Conservation (phyloP, 1,284 basidiomycete species). For the Phaffia rhodozyma region DNA sequence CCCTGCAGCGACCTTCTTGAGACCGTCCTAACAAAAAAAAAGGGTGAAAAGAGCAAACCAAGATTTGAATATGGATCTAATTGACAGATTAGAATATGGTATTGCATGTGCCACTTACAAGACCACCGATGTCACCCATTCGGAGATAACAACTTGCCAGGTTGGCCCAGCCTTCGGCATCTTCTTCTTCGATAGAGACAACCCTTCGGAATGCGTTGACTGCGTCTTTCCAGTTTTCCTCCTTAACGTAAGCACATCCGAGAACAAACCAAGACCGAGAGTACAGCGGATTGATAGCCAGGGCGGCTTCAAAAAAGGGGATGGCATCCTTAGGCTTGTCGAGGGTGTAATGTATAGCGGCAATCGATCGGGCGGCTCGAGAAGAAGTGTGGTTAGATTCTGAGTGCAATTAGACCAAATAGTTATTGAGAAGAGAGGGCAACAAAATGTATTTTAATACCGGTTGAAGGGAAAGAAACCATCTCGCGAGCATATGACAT, state of each 20-base stretch:
- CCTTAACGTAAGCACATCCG: conserved; percentile 72
- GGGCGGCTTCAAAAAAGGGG: conserved; percentile 56
- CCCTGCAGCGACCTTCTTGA: conserved; percentile 25
- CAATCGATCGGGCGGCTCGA: conserved; percentile 81
- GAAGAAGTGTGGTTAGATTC: conserved; percentile 67
- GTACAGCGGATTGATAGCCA: conserved; percentile 77
- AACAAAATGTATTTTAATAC: no score
- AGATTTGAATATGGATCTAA: not conserved
- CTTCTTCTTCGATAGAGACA: conserved; percentile 85
- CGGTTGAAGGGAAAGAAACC: not conserved
- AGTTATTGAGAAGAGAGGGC: not conserved
- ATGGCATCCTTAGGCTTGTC: conserved; percentile 54
- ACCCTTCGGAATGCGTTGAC: conserved; percentile 74
- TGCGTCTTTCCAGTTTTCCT: conserved; percentile 72
- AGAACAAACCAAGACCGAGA: conserved; percentile 90
- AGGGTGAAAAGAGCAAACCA: not conserved
- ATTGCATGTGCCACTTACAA: not conserved
- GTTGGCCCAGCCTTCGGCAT: conserved; percentile 97
- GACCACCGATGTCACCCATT: conserved; percentile 41
- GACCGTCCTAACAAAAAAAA: not conserved
- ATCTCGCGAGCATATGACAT: not conserved
- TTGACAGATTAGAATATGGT: conserved; percentile 1
- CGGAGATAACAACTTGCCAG: conserved; percentile 88
- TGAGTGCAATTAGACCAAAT: not conserved
- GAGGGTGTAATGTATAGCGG: conserved; percentile 64